phyloP scores from a whole-genome alignment of 352 stramenopile genomes.

The Phytophthora kernoviae region DNA sequence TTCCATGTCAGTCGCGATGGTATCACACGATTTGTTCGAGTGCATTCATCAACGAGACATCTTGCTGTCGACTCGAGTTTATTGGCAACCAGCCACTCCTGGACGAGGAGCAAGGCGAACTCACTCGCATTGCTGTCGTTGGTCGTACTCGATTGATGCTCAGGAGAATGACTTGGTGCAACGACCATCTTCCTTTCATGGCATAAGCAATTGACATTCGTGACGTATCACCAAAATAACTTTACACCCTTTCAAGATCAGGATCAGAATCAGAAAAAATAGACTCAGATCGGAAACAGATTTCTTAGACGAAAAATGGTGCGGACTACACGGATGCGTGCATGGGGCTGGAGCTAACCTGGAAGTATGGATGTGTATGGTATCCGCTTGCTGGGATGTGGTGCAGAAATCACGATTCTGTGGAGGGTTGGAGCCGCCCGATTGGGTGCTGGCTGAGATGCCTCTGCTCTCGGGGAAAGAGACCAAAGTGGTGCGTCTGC shows the following conservation, averaged over 20 bases:
- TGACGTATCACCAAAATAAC: constrained; percentile 4
- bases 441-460: constrained; percentile 64
- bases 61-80: constrained; percentile 38
- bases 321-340: no score
- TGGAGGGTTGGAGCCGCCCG: constrained; percentile 62
- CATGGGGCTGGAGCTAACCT: not conserved
- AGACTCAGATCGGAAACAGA: not conserved
- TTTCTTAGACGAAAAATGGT: no score
- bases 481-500: constrained; percentile 21
- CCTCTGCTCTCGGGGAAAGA: constrained; percentile 38
- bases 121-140: constrained; percentile 6
- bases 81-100: constrained; percentile 51
- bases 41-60: constrained; percentile 49
- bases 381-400: constrained; percentile 4
- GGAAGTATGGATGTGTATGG: constrained; percentile 2
- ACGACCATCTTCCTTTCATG: constrained; percentile 19
- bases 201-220: not conserved
- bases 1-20: constrained; percentile 25
- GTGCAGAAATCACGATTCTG: constrained; percentile 61
- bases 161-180: not conserved
- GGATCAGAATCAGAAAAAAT: constrained; percentile 2
- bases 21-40: constrained; percentile 13
- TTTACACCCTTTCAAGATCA: constrained; percentile 11
- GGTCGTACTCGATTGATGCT: constrained; percentile 5
- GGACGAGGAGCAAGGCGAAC: constrained; percentile 41